Percentiles rank a stretch among this genome's conserved stretches.
Conservation (phyloP, 2,329 filamentous ascomycete genomes). For the Neofusicoccum laricinum region DNA sequence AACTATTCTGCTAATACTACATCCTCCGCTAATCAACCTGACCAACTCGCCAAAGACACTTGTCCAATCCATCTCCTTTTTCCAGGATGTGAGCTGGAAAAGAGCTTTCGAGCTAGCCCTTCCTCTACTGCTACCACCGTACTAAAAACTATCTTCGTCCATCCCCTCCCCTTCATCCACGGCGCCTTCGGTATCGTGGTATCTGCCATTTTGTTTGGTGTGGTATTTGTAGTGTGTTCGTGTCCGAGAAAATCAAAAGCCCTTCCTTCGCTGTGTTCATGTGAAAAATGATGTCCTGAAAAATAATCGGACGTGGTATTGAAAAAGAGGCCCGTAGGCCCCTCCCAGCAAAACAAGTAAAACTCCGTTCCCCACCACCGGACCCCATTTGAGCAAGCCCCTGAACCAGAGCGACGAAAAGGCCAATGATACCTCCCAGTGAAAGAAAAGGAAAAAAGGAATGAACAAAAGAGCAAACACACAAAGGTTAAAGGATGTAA, state of each 20-base stretch:
- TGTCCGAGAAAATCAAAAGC: neutral
- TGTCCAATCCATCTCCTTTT: neutral
- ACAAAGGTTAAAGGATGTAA: conserved; percentile 9
- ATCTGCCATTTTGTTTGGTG: conserved; percentile 2
- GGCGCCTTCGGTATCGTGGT: neutral
- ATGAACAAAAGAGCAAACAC: neutral
- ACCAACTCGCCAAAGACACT: neutral
- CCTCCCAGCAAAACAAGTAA: conserved; percentile 3
- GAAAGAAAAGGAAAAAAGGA: conserved; percentile 8
- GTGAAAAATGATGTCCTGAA: conserved; percentile 4
- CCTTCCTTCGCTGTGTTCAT: conserved; percentile 8
- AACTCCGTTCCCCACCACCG: conserved; percentile 10
- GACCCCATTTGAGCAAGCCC: conserved; percentile 1
- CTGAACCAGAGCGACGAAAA: neutral
- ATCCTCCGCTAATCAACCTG: neutral
- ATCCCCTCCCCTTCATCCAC: neutral
- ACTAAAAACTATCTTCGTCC: conserved; percentile 14
- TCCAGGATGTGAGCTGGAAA: neutral
- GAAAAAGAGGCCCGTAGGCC: neutral
- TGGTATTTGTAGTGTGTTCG: conserved; percentile 1
- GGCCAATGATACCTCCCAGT: conserved; percentile 9
- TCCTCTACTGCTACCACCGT: neutral
- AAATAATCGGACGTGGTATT: conserved; percentile 13
- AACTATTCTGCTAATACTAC: conserved; percentile 1
- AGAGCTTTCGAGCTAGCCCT: neutral